These are phyloP conservation scores for Penicillium sp. DNA, from an alignment of 2,329 filamentous ascomycete species.

Conservation along the genomic window DNA sequence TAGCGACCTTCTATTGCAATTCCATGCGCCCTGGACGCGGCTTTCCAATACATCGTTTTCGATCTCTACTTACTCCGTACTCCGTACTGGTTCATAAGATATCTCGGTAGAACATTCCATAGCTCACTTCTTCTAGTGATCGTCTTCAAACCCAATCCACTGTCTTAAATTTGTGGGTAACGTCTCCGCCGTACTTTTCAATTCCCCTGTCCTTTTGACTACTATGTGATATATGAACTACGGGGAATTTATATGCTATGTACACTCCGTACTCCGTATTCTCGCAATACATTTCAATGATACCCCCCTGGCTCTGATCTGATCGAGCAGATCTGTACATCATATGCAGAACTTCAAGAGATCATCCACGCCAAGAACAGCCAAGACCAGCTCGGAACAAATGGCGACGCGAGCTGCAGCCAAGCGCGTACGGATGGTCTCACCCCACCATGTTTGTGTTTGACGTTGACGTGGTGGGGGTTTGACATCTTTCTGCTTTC, in stretches of 20 bases:
- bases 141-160: too few species aligned
- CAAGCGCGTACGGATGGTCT: constrained; percentile 8
- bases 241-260: too few species aligned
- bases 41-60: not conserved
- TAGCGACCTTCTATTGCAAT: not conserved
- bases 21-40: not conserved
- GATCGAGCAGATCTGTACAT: not conserved
- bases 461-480: constrained; percentile 11
- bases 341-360: not conserved
- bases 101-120: too few species aligned
- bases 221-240: not conserved
- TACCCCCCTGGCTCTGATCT: not conserved
- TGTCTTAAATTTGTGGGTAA: too few species aligned
- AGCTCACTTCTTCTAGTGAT: too few species aligned
- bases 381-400: not conserved
- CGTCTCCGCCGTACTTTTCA: too few species aligned
- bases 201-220: not conserved
- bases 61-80: not conserved
- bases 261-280: not conserved
- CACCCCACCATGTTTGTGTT: constrained; percentile 9
- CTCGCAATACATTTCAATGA: too few species aligned
- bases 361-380: not conserved
- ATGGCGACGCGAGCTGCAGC: not conserved
- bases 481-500: not conserved
- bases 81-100: not conserved